These are phyloP conservation scores for Entamoeba nuttalli DNA, from an alignment of 208 protist genomes.

Conservation along the genomic window DNA sequence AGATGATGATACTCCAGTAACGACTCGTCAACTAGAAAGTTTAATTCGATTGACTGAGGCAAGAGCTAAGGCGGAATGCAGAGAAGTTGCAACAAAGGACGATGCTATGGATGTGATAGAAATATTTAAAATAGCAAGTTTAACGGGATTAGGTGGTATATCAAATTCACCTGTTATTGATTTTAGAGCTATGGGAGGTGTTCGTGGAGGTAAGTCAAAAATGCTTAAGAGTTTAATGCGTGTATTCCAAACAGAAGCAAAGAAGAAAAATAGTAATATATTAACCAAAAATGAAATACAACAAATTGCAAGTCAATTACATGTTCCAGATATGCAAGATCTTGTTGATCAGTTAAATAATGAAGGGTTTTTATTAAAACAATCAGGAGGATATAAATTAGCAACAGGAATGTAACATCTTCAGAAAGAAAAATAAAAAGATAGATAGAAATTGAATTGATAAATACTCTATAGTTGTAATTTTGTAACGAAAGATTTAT, in stretches of 20 bases:
- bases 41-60: slow-evolving; percentile 86
- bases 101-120: neutral
- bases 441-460: too few species aligned
- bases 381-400: neutral
- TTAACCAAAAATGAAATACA: neutral
- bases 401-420: neutral
- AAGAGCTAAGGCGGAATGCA: slow-evolving; percentile 75
- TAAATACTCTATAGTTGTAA: too few species aligned
- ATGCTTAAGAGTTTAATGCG: neutral
- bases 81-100: neutral
- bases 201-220: neutral
- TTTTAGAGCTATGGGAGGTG: neutral
- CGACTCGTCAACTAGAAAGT: slow-evolving; percentile 68
- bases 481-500: too few species aligned
- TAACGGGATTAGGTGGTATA: neutral
- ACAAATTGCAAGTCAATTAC: neutral
- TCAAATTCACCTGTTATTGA: neutral
- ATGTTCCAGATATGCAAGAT: neutral
- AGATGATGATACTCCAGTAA: slow-evolving; percentile 59
- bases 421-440: too few species aligned
- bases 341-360: neutral
- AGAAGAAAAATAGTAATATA: neutral
- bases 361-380: neutral
- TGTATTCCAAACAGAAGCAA: neutral
- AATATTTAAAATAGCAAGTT: neutral